These are phyloP conservation scores for Gymnopilus junonius DNA, from an alignment of 768 basidiomycete species.

Conservation along the genomic window DNA sequence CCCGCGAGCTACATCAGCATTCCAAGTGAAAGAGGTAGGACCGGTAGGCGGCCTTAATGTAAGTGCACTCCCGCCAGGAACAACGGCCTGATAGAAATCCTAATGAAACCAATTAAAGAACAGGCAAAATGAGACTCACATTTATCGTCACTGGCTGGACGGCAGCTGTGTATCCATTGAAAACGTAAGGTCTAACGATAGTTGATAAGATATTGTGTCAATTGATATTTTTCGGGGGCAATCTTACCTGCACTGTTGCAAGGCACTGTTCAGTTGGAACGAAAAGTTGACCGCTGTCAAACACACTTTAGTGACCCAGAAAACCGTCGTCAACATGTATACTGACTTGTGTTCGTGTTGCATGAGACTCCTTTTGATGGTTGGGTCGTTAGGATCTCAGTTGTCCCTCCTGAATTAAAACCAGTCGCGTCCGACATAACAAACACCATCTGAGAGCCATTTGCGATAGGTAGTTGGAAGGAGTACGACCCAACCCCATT, in stretches of 20 bases:
- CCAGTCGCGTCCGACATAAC: slow-evolving; percentile 77
- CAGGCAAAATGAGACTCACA: slow-evolving; percentile 34
- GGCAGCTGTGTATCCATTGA: slow-evolving; percentile 50
- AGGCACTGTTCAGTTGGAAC: slow-evolving; percentile 53
- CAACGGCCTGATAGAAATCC: slow-evolving; percentile 47
- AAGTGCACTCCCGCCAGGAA: slow-evolving; percentile 64
- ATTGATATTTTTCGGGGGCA: slow-evolving; percentile 3
- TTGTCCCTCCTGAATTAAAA: slow-evolving; percentile 68
- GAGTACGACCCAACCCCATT: slow-evolving; percentile 59
- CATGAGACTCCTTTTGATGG: slow-evolving; percentile 53
- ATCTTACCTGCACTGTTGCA: slow-evolving; percentile 66
- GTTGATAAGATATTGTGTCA: background rate
- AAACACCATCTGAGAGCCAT: slow-evolving; percentile 48
- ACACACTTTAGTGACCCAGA: background rate
- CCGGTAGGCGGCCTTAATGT: slow-evolving; percentile 45
- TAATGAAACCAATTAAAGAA: background rate
- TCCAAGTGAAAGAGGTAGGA: slow-evolving; percentile 53
- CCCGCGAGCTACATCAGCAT: slow-evolving; percentile 57
- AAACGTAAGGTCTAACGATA: slow-evolving; percentile 45
- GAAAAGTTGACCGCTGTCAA: slow-evolving; percentile 44
- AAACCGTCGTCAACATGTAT: background rate
- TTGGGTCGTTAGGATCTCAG: slow-evolving; percentile 52
- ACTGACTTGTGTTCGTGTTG: slow-evolving; percentile 49
- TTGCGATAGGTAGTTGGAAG: slow-evolving; percentile 45
- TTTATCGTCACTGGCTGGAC: slow-evolving; percentile 57